Evolutionary conservation across 257 asterid species (phyloP), one percentile per base, ranked within the genome.

Genomic region (Fraxinus excelsior): DNA sequence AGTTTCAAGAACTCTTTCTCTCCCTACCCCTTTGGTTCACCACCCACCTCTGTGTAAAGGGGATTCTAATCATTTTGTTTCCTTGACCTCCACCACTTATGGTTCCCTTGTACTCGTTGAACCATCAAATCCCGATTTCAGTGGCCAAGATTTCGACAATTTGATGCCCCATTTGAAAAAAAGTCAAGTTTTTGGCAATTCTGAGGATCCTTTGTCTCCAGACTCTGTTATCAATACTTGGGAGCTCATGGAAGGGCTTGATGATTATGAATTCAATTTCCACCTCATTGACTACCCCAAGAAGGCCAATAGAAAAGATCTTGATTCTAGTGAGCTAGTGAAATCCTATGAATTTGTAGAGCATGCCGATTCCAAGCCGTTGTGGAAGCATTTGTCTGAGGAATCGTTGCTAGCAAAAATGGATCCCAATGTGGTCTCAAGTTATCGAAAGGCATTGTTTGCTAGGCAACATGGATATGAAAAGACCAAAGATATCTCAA

Each of bases 371-470:
- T 70, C 88, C 0, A 84, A 79, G 85, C 83, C 88, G 13, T 64
- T 86, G 83, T 86, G 90, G 90, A 82, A 82, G 86, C 87, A 86
- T 75, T 78, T 86, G 44, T 86, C 88, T 2, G 86, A 84, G 84
- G 90, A 80, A 73, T 84, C 88, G 7, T 71, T 81, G 76, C 73
- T 86, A 0, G 85, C 80, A 4, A 86, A 84, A 68, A 77, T 86
- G 81, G 86, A 86, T 69, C 73, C 85, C 26, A 80, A 84, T 71
- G 86, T 86, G 34, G 85, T 73, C 28, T 82, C 77, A 11, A 84
- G 83, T 75, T 84, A 79, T 82, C 67, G 81, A 19, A 80, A 74
- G 74, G 84, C 83, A 18, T 73, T 80, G 76, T 73, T 80, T 29
- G 70, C 80, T 60, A 84, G 82, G 38, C 85, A 64, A 64, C 76